Evolutionary conservation across 305 asterid species (phyloP).

Genomic region (Solanum hybrid): DNA sequence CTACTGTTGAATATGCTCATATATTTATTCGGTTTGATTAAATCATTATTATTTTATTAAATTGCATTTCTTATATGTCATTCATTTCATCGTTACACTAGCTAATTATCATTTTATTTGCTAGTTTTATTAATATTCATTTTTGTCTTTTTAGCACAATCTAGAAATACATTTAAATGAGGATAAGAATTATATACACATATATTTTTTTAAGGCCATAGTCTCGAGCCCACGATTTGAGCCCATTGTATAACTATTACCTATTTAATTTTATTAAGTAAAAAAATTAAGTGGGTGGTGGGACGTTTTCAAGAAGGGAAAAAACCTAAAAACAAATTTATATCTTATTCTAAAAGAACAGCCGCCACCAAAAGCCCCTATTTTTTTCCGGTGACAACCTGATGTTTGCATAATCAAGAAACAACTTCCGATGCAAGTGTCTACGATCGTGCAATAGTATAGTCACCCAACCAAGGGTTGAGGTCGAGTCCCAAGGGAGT

Average conservation of each 20-base stretch:
- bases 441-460: too few relatives aligned
- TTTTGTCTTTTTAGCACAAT: too few relatives aligned
- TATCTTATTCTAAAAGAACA: background rate
- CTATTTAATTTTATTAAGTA: background rate
- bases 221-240: background rate
- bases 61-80: background rate
- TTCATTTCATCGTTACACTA: background rate
- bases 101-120: background rate
- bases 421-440: too few relatives aligned
- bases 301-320: background rate
- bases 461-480: too few relatives aligned
- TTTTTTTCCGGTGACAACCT: background rate
- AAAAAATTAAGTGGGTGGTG: background rate
- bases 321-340: background rate
- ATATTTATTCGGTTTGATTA: background rate
- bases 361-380: background rate
- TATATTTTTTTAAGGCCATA: too few relatives aligned
- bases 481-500: too few relatives aligned
- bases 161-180: background rate
- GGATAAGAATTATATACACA: background rate
- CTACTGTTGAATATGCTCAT: background rate
- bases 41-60: background rate
- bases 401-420: background rate
- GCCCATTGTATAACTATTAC: background rate
- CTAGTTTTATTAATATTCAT: background rate